Conservation (phyloP, 2,329 filamentous ascomycete species). For the Zopfia rhizophila region DNA sequence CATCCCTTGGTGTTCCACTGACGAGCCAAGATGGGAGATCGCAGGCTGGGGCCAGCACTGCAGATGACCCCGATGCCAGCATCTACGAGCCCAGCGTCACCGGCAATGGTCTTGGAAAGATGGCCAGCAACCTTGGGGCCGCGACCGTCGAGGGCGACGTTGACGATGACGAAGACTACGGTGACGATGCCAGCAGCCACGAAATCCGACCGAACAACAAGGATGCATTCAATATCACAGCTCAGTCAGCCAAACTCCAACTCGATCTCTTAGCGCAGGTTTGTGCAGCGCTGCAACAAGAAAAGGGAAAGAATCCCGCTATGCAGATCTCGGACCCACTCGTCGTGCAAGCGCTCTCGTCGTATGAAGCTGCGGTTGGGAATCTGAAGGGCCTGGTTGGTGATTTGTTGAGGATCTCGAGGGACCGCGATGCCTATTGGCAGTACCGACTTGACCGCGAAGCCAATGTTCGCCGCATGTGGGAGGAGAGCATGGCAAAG, state of each 20-base stretch:
- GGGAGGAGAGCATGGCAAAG: conserved; percentile 99
- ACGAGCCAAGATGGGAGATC: conserved; percentile 51
- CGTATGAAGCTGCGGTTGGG: conserved; percentile 89
- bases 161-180: conserved; percentile 76
- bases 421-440: conserved; percentile 96
- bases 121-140: conserved; percentile 61
- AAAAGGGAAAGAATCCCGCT: conserved; percentile 75
- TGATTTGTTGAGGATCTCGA: conserved; percentile 89
- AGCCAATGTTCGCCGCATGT: conserved; percentile 90
- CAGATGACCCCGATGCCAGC: conserved; percentile 66
- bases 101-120: conserved; percentile 63
- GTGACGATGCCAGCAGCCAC: conserved; percentile 81
- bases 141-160: conserved; percentile 67
- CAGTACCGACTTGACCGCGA: conserved; percentile 94
- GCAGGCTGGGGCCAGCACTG: conserved; percentile 57
- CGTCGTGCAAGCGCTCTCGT: conserved; percentile 79
- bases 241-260: conserved; percentile 92
- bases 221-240: conserved; percentile 96
- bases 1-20: conserved; percentile 61
- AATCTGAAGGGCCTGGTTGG: conserved; percentile 86
- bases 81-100: conserved; percentile 67
- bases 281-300: conserved; percentile 79
- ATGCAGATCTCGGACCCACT: conserved; percentile 80
- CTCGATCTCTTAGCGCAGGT: conserved; percentile 90
- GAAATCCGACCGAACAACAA: conserved; percentile 80